These are phyloP conservation scores for Ziziphus jujuba DNA, from an alignment of 306 rosid species.

Conservation along the genomic window DNA sequence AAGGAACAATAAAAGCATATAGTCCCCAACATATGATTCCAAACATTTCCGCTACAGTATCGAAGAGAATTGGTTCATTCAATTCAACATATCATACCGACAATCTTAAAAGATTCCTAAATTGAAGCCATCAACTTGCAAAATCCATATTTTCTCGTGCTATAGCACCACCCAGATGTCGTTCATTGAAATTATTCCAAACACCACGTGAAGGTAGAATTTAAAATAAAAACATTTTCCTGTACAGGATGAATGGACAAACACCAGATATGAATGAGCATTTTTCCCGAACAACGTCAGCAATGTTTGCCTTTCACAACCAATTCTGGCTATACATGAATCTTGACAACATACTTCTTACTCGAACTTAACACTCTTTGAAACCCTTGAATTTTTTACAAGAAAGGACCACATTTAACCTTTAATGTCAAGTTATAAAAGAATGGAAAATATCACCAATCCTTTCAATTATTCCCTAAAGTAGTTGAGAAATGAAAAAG, in stretches of 20 bases:
- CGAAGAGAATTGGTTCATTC: no score
- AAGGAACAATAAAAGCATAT: neutral
- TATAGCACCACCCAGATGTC: neutral
- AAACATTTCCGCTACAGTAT: no score
- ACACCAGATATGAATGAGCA: neutral
- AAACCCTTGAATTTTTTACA: no score
- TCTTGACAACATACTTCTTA: no score
- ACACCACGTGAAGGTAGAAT: neutral
- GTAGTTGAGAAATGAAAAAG: neutral
- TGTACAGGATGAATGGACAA: neutral
- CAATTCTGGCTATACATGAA: no score
- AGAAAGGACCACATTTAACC: no score
- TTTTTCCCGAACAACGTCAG: neutral
- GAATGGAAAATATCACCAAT: neutral
- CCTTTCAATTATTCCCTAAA: neutral
- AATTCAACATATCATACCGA: no score
- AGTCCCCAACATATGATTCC: neutral
- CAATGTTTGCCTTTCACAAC: no score
- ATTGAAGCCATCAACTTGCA: neutral
- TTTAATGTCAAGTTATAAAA: neutral
- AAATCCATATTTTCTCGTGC: neutral
- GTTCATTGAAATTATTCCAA: neutral
- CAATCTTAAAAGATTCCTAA: neutral
- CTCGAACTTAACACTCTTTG: no score
- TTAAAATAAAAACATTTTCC: neutral